These are phyloP conservation scores for Cutaneotrichosporon cavernicola DNA, from an alignment of 1,284 basidiomycete genomes.

Conservation along the genomic window DNA sequence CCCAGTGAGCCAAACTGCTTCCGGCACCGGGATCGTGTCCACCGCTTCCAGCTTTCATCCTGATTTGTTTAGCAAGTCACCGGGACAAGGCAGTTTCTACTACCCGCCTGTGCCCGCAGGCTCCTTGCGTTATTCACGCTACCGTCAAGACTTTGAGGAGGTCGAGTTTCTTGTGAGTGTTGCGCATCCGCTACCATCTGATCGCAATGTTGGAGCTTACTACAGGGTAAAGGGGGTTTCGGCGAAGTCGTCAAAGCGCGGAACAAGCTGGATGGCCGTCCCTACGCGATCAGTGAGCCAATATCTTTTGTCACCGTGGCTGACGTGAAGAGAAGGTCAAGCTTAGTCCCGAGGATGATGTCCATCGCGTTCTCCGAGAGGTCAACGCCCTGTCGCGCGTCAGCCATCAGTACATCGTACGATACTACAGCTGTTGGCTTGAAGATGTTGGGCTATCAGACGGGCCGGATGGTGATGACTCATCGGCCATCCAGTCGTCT, in stretches of 20 bases:
- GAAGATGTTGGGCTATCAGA: conserved; percentile 43
- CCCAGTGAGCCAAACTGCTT: conserved; percentile 3
- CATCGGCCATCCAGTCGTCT: conserved; percentile 12
- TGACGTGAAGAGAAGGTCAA: conserved; percentile 80
- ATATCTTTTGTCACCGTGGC: background rate
- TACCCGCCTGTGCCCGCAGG: conserved; percentile 29
- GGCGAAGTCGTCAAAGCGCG: conserved; percentile 91
- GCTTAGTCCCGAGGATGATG: conserved; percentile 72
- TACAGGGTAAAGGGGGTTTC: conserved; percentile 86
- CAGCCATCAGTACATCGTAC: conserved; percentile 85
- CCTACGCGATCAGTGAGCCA: conserved; percentile 53
- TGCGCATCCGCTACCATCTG: background rate
- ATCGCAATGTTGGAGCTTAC: background rate
- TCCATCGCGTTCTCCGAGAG: conserved; percentile 85
- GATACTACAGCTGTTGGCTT: conserved; percentile 61
- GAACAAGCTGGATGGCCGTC: conserved; percentile 63
- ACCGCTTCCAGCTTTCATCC: conserved; percentile 18
- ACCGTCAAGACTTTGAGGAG: conserved; percentile 53
- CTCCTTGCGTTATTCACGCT: conserved; percentile 40
- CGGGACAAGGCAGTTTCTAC: conserved; percentile 30
- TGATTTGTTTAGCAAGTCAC: conserved; percentile 35
- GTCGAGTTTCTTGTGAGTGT: conserved; percentile 50
- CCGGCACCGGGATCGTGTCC: conserved; percentile 6
- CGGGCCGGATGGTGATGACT: conserved; percentile 20
- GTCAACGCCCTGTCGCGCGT: conserved; percentile 84